phyloP scores from a whole-genome alignment of 1,139 yeast species.

The Hyphopichia buzzinii region DNA sequence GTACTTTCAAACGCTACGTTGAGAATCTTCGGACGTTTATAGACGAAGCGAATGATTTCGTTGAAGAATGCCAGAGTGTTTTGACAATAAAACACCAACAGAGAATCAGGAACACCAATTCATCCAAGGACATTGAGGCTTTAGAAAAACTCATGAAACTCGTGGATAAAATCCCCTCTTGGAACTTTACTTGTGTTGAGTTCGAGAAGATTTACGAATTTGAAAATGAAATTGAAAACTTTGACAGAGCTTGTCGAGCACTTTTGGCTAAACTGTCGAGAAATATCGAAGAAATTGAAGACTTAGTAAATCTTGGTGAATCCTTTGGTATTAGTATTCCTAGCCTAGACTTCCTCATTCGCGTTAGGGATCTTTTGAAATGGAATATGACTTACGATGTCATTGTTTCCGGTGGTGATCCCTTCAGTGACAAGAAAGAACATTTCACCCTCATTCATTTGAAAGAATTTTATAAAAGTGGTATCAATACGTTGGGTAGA shows the following conservation, averaged over 20 bases:
- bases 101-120: constrained; percentile 34
- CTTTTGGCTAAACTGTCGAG: constrained; percentile 27
- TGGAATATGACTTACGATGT: constrained; percentile 47
- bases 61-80: constrained; percentile 55
- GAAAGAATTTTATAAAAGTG: constrained; percentile 37
- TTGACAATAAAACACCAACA: constrained; percentile 52
- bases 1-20: constrained; percentile 19
- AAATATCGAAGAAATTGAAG: constrained; percentile 38
- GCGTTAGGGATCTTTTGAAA: constrained; percentile 44
- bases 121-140: constrained; percentile 11
- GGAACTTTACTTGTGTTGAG: constrained; percentile 57
- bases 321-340: constrained; percentile 59
- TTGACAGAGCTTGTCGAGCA: constrained; percentile 47
- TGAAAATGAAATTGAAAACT: constrained; percentile 52
- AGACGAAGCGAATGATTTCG: constrained; percentile 47
- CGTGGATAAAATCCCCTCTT: constrained; percentile 44
- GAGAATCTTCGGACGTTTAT: constrained; percentile 45
- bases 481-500: constrained; percentile 32
- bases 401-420: constrained; percentile 42
- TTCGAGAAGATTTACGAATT: constrained; percentile 58
- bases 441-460: constrained; percentile 38
- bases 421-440: constrained; percentile 35
- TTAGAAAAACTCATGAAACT: constrained; percentile 28
- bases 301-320: constrained; percentile 51
- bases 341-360: constrained; percentile 46